Evolutionary conservation across 2,329 filamentous ascomycete genomes (phyloP), one percentile per base, ranked within the genome.

Genomic region (Penicillium sp.): DNA sequence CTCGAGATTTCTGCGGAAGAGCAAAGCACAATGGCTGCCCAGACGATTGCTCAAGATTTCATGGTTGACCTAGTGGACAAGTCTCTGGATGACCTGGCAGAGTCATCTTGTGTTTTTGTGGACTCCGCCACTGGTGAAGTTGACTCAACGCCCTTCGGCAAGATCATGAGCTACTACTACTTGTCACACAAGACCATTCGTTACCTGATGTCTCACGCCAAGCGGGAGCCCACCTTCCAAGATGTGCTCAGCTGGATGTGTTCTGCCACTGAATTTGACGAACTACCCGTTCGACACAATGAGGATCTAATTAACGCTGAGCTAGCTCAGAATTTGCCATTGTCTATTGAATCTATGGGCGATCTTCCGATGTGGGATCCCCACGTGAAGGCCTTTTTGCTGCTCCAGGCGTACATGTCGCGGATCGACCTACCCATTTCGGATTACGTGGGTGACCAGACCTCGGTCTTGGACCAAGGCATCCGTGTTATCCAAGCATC

Each of bases 91-190:
- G 92, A 96, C 68, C 83, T 99, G 4, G 88, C 88, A 1, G 83
- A 89, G 59, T 97, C 92, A 2, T 88, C 87, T 51, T 99, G 94
- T 76, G 85, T 96, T 15, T 82, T 87, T 18, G 82, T 95, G 3
- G 89, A 90, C 67, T 87, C 88, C 43, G 71, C 73, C 3, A 96
- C 94, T 61, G 93, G 93, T 42, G 89, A 96, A 64, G 87, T 99
- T 26, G 89, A 96, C 64, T 81, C 93, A 0, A 97, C 94, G 0
- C 88, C 93, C 0, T 82, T 97, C 6, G 94, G 94, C 67, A 97
- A 96, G 78, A 97, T 99, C 69, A 97, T 97, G 91, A 96, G 90
- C 73, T 99, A 97, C 81, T 99, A 99, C 81, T 99, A 99, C 70
- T 86, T 94, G 46, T 95, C 92, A 0, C 94, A 99, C 77, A 89